phyloP scores from a whole-genome alignment of 768 basidiomycete genomes.

The Suillus plorans region DNA sequence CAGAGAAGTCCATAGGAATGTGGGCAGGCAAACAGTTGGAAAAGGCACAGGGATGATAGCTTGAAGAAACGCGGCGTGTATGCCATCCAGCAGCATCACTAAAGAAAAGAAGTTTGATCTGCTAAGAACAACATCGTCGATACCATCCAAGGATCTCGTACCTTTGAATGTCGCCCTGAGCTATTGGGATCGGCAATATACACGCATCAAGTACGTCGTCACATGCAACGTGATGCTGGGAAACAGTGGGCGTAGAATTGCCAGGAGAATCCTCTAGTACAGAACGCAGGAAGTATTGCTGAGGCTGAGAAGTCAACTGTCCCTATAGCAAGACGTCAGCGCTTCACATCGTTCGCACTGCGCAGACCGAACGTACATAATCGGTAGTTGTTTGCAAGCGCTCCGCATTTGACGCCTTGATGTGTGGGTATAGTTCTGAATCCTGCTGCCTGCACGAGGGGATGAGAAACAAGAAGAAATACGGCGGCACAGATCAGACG shows the following conservation, averaged over 20 bases:
- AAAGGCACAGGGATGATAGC: background rate
- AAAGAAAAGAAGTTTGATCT: background rate
- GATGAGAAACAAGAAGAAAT: background rate
- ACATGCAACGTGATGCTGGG: background rate
- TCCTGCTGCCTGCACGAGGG: background rate
- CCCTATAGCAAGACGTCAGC: background rate
- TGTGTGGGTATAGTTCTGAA: background rate
- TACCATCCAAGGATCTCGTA: background rate
- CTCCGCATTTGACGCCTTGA: background rate
- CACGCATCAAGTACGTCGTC: background rate
- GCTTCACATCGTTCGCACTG: background rate
- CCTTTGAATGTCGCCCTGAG: background rate
- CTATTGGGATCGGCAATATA: background rate
- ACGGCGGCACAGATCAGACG: background rate
- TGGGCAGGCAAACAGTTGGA: background rate
- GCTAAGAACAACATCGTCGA: background rate
- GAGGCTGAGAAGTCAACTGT: background rate
- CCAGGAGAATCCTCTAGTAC: no score
- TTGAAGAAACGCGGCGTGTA: background rate
- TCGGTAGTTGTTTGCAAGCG: background rate
- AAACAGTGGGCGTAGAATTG: background rate
- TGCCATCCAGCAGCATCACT: background rate
- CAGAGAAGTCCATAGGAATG: background rate
- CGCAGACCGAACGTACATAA: background rate
- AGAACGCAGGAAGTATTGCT: background rate